These are phyloP conservation scores for Solanum boliviense DNA, from an alignment of 257 asterid genomes.

Conservation along the genomic window DNA sequence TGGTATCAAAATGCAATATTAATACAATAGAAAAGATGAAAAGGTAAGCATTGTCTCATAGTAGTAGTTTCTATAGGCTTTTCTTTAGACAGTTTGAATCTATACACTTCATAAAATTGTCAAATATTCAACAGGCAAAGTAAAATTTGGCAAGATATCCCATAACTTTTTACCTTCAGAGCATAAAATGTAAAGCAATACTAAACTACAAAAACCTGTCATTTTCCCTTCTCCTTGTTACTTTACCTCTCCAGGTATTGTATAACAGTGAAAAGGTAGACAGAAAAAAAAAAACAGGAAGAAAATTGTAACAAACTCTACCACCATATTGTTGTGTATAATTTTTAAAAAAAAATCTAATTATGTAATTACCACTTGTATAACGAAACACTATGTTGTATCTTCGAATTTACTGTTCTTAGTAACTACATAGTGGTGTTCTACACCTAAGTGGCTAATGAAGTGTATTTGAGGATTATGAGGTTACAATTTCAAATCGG, in stretches of 20 bases:
- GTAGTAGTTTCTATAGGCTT: background rate
- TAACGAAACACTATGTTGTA: background rate
- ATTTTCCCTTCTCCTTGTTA: background rate
- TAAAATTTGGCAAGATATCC: background rate
- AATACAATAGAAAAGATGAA: background rate
- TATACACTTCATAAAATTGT: background rate
- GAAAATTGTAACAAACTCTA: background rate
- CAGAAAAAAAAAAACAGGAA: constrained; percentile 12
- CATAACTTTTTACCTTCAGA: constrained; percentile 8
- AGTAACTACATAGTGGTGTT: background rate
- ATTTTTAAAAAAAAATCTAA: background rate
- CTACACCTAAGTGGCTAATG: background rate
- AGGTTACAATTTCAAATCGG: background rate
- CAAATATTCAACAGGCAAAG: constrained; percentile 5
- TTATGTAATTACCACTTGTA: background rate
- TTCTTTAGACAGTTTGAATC: constrained; percentile 20
- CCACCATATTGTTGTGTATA: background rate
- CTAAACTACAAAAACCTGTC: background rate
- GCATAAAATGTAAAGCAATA: background rate
- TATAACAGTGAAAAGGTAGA: constrained; percentile 28
- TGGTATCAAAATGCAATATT: background rate
- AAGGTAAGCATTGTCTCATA: background rate
- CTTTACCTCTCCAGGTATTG: constrained; percentile 24
- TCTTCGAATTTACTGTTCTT: background rate
- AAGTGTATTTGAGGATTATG: background rate